phyloP scores from a whole-genome alignment of 129 eudicot species.

The Rutidosis leptorrhynchoides region DNA sequence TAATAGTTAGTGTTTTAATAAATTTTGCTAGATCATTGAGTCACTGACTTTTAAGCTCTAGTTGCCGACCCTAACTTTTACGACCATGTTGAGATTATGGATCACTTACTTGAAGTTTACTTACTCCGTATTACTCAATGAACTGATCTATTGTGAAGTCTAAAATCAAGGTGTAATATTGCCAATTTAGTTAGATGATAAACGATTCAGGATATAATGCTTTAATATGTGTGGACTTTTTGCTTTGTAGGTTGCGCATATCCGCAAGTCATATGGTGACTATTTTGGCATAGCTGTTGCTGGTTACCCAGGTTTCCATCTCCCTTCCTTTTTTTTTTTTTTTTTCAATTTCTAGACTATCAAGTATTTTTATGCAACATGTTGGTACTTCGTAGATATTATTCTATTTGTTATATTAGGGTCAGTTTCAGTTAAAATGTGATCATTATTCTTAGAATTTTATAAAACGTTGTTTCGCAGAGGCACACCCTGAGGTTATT shows the following conservation, averaged over 20 bases:
- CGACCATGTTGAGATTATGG: conserved; percentile 4
- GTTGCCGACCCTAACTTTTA: conserved; percentile 12
- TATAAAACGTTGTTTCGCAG: conserved; percentile 33
- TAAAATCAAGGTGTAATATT: not conserved
- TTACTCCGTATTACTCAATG: conserved; percentile 1
- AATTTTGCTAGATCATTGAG: not conserved
- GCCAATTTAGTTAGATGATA: conserved; percentile 14
- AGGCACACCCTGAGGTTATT: conserved; percentile 97
- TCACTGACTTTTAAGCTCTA: not conserved
- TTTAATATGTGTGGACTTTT: not conserved
- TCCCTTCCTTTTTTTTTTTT: conserved; percentile 10
- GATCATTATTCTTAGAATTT: not conserved
- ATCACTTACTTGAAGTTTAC: conserved; percentile 4
- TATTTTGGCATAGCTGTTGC: conserved; percentile 98
- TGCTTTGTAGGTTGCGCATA: conserved; percentile 75
- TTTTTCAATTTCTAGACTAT: conserved; percentile 13
- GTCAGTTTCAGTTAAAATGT: not conserved
- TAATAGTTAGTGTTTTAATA: not conserved
- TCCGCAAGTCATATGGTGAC: conserved; percentile 73
- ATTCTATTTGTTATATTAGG: conserved; percentile 7
- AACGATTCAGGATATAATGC: conserved; percentile 15
- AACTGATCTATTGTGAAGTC: conserved; percentile 7
- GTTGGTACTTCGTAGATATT: not conserved
- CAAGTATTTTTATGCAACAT: not conserved
- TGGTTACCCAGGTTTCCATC: conserved; percentile 84